phyloP scores from a whole-genome alignment of 2,329 filamentous ascomycete species.

The Venturia carpophila region DNA sequence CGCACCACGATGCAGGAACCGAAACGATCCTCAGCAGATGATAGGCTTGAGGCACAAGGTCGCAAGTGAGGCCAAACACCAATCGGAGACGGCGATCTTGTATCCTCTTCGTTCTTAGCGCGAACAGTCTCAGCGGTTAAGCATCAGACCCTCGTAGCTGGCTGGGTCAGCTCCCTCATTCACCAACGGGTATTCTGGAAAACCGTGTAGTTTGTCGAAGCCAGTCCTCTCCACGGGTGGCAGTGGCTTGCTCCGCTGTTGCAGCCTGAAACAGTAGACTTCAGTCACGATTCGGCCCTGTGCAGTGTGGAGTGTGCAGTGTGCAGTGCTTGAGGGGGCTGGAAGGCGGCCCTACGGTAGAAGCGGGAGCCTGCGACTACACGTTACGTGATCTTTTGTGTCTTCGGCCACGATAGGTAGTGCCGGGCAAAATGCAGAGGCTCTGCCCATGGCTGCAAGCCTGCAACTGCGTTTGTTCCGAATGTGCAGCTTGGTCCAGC shows the following conservation, averaged over 20 bases:
- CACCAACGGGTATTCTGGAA: background rate
- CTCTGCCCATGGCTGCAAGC: background rate
- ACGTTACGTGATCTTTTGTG: constrained; percentile 4
- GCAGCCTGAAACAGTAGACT: background rate
- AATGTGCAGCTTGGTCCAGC: background rate
- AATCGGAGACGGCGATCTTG: constrained; percentile 3
- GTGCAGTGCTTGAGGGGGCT: no score
- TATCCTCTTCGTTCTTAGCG: background rate
- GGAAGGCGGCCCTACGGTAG: background rate
- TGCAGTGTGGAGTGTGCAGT: no score
- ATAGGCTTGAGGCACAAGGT: constrained; percentile 9
- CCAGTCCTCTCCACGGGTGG: background rate
- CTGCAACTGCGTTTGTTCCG: constrained; percentile 10
- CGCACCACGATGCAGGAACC: constrained; percentile 10
- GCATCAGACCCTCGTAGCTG: background rate
- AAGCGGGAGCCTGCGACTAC: constrained; percentile 1
- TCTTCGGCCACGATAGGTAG: constrained; percentile 4
- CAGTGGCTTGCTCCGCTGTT: background rate
- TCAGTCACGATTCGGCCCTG: constrained; percentile 7
- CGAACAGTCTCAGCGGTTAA: background rate
- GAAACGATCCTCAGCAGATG: constrained; percentile 5
- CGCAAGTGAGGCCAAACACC: background rate
- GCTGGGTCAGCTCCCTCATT: background rate
- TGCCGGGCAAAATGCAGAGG: background rate
- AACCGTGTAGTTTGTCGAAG: background rate